A percentile compares a stretch with the other conserved stretches of the same genome.
These are phyloP conservation scores for Vinca major DNA, from an alignment of 305 asterid species.

Conservation along the genomic window DNA sequence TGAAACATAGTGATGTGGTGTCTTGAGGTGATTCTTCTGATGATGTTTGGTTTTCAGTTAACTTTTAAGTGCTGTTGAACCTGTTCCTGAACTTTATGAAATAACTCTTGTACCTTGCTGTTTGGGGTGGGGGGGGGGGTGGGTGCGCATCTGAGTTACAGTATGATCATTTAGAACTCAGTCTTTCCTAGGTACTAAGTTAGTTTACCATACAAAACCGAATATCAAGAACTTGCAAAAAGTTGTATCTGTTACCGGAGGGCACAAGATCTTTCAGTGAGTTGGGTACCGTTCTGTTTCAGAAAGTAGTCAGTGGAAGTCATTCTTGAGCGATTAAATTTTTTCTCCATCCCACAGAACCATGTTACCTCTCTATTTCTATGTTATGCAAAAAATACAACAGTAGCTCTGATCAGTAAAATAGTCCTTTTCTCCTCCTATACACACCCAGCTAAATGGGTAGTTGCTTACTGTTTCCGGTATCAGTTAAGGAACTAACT, in stretches of 20 bases:
- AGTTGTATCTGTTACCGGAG: neutral
- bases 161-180: neutral
- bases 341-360: neutral
- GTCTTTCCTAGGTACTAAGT: neutral
- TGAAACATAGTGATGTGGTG: neutral
- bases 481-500: neutral
- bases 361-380: neutral
- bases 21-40: too few species aligned
- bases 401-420: neutral
- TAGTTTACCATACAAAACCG: neutral
- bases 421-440: neutral
- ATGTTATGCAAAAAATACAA: neutral
- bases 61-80: neutral
- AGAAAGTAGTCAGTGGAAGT: neutral
- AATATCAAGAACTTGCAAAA: neutral
- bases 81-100: neutral
- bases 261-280: neutral
- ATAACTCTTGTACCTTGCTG: neutral
- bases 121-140: too few species aligned
- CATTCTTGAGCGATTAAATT: neutral
- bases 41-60: neutral
- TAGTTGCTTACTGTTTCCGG: constrained; percentile 1
- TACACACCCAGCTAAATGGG: neutral
- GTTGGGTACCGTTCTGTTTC: neutral
- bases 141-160: neutral